These are phyloP conservation scores for Calonectria hongkongensis DNA, from an alignment of 2,329 filamentous ascomycete species.

Conservation along the genomic window DNA sequence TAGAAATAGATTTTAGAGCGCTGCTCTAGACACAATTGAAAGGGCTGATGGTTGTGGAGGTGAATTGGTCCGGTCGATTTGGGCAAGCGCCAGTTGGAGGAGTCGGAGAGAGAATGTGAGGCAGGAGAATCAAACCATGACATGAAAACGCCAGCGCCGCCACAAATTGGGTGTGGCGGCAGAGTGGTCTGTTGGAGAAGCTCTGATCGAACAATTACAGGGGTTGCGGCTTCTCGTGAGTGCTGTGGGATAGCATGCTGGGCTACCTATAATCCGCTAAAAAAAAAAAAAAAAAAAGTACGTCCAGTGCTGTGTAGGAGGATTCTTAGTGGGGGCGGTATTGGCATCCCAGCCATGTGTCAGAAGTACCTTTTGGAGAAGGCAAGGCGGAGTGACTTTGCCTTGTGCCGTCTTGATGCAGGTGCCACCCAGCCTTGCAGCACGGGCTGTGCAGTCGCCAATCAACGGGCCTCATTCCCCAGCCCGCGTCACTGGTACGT, in stretches of 20 bases:
- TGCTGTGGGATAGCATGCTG: background rate
- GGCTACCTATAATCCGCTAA: background rate
- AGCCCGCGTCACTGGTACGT: conserved; percentile 26
- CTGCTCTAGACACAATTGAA: background rate
- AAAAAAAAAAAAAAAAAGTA: conserved; percentile 7
- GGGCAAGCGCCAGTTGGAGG: background rate
- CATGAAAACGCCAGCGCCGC: conserved; percentile 22
- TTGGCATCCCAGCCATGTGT: too few species aligned
- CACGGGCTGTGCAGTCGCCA: conserved; percentile 1
- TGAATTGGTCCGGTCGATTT: conserved; percentile 18
- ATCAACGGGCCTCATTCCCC: background rate
- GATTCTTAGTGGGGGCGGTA: conserved; percentile 4
- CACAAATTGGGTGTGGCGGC: conserved; percentile 18
- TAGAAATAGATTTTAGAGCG: too few species aligned
- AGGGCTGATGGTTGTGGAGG: background rate
- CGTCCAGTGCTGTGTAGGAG: background rate
- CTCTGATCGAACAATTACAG: background rate
- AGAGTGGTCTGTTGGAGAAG: conserved; percentile 20
- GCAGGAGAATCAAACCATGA: conserved; percentile 37
- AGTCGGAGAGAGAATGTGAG: conserved; percentile 15
- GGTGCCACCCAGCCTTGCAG: conserved; percentile 30
- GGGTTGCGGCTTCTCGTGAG: background rate
- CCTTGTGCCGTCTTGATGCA: conserved; percentile 15
- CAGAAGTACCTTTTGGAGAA: background rate
- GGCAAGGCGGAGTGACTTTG: conserved; percentile 8